Percentiles rank a stretch among this genome's conserved stretches.
Evolutionary conservation across 2,329 filamentous ascomycete species (phyloP).

Genomic region (Penicillium sclerotigenum): DNA sequence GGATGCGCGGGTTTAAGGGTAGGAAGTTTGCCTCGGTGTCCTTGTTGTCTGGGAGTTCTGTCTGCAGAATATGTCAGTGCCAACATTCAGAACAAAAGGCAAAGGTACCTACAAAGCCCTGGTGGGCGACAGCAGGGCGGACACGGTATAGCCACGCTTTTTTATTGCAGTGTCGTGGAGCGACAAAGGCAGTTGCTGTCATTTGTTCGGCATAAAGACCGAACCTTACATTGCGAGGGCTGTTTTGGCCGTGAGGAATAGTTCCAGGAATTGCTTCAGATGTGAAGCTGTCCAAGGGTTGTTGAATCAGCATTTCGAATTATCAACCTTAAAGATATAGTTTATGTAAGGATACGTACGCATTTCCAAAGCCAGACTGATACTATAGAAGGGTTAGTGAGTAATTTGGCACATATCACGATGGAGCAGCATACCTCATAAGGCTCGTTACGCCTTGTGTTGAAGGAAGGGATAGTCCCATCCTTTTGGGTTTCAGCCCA

Average conservation of each 20-base stretch:
- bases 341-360: slow-evolving; percentile 27
- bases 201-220: slow-evolving; percentile 46
- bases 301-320: slow-evolving; percentile 28
- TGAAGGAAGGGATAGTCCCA: slow-evolving; percentile 54
- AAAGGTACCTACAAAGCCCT: slow-evolving; percentile 44
- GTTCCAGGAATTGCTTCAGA: slow-evolving; percentile 41
- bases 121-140: slow-evolving; percentile 55
- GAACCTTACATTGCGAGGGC: slow-evolving; percentile 37
- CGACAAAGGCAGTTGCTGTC: slow-evolving; percentile 59
- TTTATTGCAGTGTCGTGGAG: slow-evolving; percentile 55
- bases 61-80: slow-evolving; percentile 30
- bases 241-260: slow-evolving; percentile 39
- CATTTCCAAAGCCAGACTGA: slow-evolving; percentile 56
- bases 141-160: slow-evolving; percentile 60
- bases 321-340: slow-evolving; percentile 8
- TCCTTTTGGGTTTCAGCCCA: slow-evolving; percentile 62
- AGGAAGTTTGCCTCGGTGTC: slow-evolving; percentile 35
- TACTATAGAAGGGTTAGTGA: slow-evolving; percentile 38
- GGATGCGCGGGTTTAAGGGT: slow-evolving; percentile 51
- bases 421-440: slow-evolving; percentile 44
- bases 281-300: slow-evolving; percentile 26
- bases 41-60: slow-evolving; percentile 45
- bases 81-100: too few species aligned
- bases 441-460: slow-evolving; percentile 53
- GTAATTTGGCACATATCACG: not conserved